phyloP scores from a whole-genome alignment of 805 yeast species.

The Deakozyma indianensis region DNA sequence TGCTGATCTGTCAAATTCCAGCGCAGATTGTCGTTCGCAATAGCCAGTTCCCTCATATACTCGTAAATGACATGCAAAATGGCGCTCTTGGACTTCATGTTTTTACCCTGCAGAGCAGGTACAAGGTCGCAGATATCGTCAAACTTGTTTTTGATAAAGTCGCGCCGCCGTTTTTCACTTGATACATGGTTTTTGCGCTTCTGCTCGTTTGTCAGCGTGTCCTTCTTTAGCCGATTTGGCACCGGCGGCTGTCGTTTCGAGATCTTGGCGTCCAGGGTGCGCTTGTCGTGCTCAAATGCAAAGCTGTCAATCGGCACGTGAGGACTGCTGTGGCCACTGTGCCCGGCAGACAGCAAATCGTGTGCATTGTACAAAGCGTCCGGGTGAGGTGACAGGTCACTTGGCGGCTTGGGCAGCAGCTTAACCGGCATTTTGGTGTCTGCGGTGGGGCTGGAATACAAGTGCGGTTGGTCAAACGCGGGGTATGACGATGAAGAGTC shows the following conservation, averaged over 20 bases:
- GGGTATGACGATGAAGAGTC: not conserved
- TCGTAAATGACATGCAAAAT: slow-evolving; percentile 16
- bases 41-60: slow-evolving; percentile 12
- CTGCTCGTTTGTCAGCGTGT: slow-evolving; percentile 21
- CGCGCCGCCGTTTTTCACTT: slow-evolving; percentile 27
- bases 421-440: not conserved
- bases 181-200: slow-evolving; percentile 25
- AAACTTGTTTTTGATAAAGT: slow-evolving; percentile 23
- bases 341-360: not conserved
- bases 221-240: slow-evolving; percentile 7
- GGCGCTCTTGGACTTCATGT: slow-evolving; percentile 14
- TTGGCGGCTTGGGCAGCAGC: not conserved
- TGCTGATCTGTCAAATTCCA: slow-evolving; percentile 5
- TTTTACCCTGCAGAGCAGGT: slow-evolving; percentile 15
- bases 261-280: not conserved
- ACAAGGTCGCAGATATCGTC: slow-evolving; percentile 23
- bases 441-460: not conserved
- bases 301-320: no score
- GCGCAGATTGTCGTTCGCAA: slow-evolving; percentile 16
- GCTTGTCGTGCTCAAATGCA: not conserved
- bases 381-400: not conserved
- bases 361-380: not conserved
- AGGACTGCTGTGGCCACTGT: no score
- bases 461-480: not conserved
- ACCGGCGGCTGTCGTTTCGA: not conserved